phyloP scores from a whole-genome alignment of 2,329 filamentous ascomycete genomes.

The Ceratocystis colombiana region DNA sequence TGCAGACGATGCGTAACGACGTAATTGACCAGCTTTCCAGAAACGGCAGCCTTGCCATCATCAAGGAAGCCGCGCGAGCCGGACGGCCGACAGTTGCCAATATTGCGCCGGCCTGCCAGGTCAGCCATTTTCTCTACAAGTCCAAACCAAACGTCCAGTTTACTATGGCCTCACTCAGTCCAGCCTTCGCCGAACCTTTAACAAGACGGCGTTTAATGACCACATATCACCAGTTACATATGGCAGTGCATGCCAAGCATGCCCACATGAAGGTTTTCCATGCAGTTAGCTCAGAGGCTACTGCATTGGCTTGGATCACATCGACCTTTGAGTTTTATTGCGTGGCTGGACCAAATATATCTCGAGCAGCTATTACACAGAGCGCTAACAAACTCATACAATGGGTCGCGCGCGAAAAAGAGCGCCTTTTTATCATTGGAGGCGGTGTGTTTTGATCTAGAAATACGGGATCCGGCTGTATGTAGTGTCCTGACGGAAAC shows the following conservation, averaged over 20 bases:
- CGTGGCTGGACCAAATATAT: conserved; percentile 67
- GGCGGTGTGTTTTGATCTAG: conserved; percentile 64
- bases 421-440: conserved; percentile 90
- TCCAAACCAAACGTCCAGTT: conserved; percentile 92
- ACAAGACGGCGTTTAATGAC: conserved; percentile 65
- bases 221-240: conserved; percentile 75
- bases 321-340: conserved; percentile 90
- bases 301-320: conserved; percentile 82
- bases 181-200: conserved; percentile 51
- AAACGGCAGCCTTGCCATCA: conserved; percentile 63
- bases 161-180: conserved; percentile 71
- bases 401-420: conserved; percentile 86
- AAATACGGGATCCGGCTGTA: neutral
- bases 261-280: conserved; percentile 81
- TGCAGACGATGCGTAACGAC: conserved; percentile 62
- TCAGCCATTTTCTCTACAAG: conserved; percentile 94
- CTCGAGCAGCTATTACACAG: conserved; percentile 59
- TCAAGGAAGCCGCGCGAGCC: conserved; percentile 57
- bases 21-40: conserved; percentile 60
- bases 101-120: conserved; percentile 66
- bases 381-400: conserved; percentile 82
- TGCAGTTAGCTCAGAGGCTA: conserved; percentile 60
- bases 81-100: conserved; percentile 64
- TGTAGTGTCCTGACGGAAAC: conserved; percentile 9
- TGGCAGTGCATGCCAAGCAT: conserved; percentile 72